These are phyloP conservation scores for Pythium sp. DNA, from an alignment of 352 stramenopile species.

Conservation along the genomic window DNA sequence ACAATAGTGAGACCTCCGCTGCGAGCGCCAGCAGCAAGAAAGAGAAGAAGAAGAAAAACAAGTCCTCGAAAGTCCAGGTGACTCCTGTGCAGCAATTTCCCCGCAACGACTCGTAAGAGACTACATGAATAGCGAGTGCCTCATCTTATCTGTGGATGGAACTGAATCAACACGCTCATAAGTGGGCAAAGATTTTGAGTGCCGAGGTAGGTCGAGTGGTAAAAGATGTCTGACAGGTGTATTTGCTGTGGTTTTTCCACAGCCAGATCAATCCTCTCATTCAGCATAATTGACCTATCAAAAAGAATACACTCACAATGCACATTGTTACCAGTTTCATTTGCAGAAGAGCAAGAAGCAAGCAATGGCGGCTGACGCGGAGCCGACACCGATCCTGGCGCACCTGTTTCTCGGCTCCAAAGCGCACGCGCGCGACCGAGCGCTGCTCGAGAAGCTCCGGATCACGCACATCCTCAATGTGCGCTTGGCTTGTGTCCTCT, in stretches of 20 bases:
- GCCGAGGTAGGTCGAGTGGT: neutral
- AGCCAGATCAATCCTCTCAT: neutral
- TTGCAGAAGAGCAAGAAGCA: neutral
- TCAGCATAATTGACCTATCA: neutral
- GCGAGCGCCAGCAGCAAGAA: too few species aligned
- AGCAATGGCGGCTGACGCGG: constrained; percentile 20
- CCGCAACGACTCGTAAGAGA: too few species aligned
- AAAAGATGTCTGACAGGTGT: too few species aligned
- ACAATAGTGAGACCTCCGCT: too few species aligned
- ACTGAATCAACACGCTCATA: neutral
- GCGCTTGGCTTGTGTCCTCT: constrained; percentile 4
- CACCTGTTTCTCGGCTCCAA: constrained; percentile 74
- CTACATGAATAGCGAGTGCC: neutral
- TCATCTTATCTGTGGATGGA: neutral
- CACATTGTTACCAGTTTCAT: neutral
- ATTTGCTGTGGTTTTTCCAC: neutral
- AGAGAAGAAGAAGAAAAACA: too few species aligned
- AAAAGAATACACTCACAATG: neutral
- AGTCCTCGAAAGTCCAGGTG: too few species aligned
- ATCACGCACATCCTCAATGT: constrained; percentile 88
- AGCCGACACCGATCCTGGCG: constrained; percentile 61
- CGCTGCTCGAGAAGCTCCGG: constrained; percentile 48
- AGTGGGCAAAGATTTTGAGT: neutral
- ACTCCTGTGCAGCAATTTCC: too few species aligned
- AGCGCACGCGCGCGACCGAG: constrained; percentile 59